Percentiles rank a stretch among this genome's conserved stretches.
These are phyloP conservation scores for Cryphonectria carpinicola DNA, from an alignment of 2,329 filamentous ascomycete genomes.

Conservation along the genomic window DNA sequence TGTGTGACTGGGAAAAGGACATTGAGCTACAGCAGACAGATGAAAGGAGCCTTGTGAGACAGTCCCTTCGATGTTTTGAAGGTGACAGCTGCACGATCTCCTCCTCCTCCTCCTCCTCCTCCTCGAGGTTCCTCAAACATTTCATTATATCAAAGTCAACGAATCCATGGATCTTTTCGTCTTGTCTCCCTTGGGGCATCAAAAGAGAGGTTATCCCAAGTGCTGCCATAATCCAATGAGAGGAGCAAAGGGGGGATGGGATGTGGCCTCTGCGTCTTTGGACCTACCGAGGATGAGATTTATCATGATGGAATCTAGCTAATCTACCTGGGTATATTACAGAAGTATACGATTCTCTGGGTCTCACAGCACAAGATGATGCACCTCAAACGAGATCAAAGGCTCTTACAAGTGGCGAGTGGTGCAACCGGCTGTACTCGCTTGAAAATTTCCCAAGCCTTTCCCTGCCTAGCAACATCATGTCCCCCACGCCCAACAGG, in stretches of 20 bases:
- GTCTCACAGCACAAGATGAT: slow-evolving; percentile 18
- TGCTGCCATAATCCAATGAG: background rate
- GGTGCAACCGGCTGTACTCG: background rate
- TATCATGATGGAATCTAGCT: background rate
- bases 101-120: no score
- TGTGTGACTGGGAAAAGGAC: slow-evolving; percentile 19
- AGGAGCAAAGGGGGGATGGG: background rate
- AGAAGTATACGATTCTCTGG: slow-evolving; percentile 11
- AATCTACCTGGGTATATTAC: background rate
- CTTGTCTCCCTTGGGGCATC: no score
- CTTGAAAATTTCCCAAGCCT: background rate
- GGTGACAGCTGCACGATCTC: background rate
- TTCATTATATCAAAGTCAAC: background rate
- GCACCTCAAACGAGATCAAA: slow-evolving; percentile 19
- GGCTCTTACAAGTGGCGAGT: background rate
- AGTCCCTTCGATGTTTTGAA: background rate
- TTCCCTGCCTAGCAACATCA: background rate
- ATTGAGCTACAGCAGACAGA: slow-evolving; percentile 16
- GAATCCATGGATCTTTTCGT: no score
- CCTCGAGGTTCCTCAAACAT: background rate
- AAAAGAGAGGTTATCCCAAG: background rate
- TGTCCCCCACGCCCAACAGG: background rate
- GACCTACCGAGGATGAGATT: background rate
- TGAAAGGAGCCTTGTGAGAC: slow-evolving; percentile 20
- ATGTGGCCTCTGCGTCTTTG: background rate